A percentile compares a stretch with the other conserved stretches of the same genome.
These are phyloP conservation scores for Spinellus fusiger DNA, from an alignment of 192 early-diverging fungal species.

Conservation along the genomic window DNA sequence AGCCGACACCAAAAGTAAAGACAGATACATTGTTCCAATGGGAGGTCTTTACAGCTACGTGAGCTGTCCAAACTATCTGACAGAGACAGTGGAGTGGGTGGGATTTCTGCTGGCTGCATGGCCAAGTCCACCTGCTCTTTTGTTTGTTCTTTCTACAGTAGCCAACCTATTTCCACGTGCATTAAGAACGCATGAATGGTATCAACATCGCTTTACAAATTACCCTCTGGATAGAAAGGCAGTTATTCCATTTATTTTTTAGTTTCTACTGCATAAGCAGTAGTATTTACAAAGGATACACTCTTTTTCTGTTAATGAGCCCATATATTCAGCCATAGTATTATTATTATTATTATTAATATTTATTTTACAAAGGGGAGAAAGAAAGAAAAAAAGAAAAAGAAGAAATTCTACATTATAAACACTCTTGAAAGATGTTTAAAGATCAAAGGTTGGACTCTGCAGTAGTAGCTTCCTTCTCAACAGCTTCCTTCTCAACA, in stretches of 20 bases:
- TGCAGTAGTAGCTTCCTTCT: too few species aligned
- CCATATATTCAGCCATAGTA: neutral
- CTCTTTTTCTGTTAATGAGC: neutral
- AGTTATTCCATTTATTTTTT: constrained; percentile 33
- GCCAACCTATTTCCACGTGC: constrained; percentile 35
- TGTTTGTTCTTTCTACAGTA: constrained; percentile 24
- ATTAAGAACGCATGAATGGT: constrained; percentile 28
- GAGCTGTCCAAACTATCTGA: constrained; percentile 34
- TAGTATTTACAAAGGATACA: neutral
- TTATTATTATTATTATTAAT: too few species aligned
- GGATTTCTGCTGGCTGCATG: constrained; percentile 32
- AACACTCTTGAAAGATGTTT: too few species aligned
- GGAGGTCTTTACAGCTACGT: constrained; percentile 27
- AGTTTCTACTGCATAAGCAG: too few species aligned
- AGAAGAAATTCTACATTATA: too few species aligned
- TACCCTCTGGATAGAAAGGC: constrained; percentile 32
- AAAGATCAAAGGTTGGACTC: too few species aligned
- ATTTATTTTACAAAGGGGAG: too few species aligned
- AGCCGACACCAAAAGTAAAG: neutral
- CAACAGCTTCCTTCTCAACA: too few species aligned
- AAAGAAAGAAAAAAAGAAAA: too few species aligned
- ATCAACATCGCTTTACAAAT: constrained; percentile 23
- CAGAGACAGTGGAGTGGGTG: constrained; percentile 34
- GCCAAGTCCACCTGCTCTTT: constrained; percentile 19
- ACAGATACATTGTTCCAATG: constrained; percentile 26